Percentiles rank a stretch among this genome's conserved stretches.
These are phyloP conservation scores for Gamarada debralockiae DNA, from an alignment of 495 filamentous ascomycete species.

Conservation along the genomic window DNA sequence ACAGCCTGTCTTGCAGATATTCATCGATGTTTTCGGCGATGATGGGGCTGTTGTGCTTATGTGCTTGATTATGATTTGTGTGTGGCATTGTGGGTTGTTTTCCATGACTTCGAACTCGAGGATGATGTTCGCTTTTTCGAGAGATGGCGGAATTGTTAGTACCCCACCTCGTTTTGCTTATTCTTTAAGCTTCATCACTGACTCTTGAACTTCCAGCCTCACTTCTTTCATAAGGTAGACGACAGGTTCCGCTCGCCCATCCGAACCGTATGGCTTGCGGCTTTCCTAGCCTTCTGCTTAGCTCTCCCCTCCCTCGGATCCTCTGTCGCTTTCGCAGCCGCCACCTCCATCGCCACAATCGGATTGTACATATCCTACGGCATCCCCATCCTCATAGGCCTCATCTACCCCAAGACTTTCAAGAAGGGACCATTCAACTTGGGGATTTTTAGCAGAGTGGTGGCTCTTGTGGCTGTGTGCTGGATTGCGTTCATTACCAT, in stretches of 20 bases:
- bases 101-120: slow-evolving; percentile 54
- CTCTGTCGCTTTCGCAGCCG: slow-evolving; percentile 56
- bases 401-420: slow-evolving; percentile 39
- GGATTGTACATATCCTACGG: slow-evolving; percentile 64
- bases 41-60: slow-evolving; percentile 52
- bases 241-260: slow-evolving; percentile 45
- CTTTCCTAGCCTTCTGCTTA: slow-evolving; percentile 53
- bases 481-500: slow-evolving; percentile 56
- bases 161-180: slow-evolving; percentile 15
- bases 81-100: slow-evolving; percentile 60
- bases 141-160: slow-evolving; percentile 47
- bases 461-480: slow-evolving; percentile 46
- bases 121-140: slow-evolving; percentile 62
- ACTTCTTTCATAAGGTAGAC: slow-evolving; percentile 48
- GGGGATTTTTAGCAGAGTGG: slow-evolving; percentile 46
- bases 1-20: slow-evolving; percentile 55
- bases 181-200: not conserved
- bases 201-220: slow-evolving; percentile 22
- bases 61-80: slow-evolving; percentile 54
- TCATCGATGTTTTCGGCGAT: slow-evolving; percentile 52
- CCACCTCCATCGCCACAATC: slow-evolving; percentile 61
- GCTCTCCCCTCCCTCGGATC: slow-evolving; percentile 58
- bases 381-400: slow-evolving; percentile 55
- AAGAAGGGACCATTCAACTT: slow-evolving; percentile 54
- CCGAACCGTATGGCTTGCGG: slow-evolving; percentile 53